Conservation (phyloP, 805 yeast genomes). For the Millerozyma miso region DNA sequence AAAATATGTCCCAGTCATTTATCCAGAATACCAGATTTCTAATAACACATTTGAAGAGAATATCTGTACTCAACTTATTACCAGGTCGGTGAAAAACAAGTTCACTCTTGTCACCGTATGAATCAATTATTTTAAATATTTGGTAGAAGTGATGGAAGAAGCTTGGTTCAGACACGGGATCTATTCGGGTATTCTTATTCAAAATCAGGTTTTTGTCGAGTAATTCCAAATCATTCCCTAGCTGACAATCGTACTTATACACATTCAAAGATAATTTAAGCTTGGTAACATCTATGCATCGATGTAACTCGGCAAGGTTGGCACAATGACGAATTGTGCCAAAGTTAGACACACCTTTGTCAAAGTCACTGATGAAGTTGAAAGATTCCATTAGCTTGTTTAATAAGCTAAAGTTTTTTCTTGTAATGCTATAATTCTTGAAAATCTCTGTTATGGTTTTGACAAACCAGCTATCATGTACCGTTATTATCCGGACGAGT, state of each 20-base stretch:
- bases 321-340: conserved; percentile 39
- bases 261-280: conserved; percentile 73
- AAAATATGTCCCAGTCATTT: conserved; percentile 53
- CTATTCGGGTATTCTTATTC: conserved; percentile 15
- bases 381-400: conserved; percentile 25
- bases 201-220: conserved; percentile 19
- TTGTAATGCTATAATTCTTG: conserved; percentile 49
- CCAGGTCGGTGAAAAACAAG: conserved; percentile 57
- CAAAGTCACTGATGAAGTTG: conserved; percentile 7
- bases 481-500: conserved; percentile 64
- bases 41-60: conserved; percentile 46
- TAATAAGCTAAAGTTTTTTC: conserved; percentile 22
- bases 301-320: conserved; percentile 51
- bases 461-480: conserved; percentile 89
- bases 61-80: conserved; percentile 40
- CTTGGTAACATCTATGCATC: conserved; percentile 66
- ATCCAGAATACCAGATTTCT: conserved; percentile 52
- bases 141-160: conserved; percentile 46
- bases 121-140: conserved; percentile 44
- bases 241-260: conserved; percentile 61
- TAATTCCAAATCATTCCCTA: conserved; percentile 26
- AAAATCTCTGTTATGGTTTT: conserved; percentile 72
- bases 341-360: neutral
- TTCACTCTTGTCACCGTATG: conserved; percentile 41
- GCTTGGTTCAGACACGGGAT: conserved; percentile 14